Conservation (phyloP, 352 stramenopile species). For the Phytophthora ramorum region DNA sequence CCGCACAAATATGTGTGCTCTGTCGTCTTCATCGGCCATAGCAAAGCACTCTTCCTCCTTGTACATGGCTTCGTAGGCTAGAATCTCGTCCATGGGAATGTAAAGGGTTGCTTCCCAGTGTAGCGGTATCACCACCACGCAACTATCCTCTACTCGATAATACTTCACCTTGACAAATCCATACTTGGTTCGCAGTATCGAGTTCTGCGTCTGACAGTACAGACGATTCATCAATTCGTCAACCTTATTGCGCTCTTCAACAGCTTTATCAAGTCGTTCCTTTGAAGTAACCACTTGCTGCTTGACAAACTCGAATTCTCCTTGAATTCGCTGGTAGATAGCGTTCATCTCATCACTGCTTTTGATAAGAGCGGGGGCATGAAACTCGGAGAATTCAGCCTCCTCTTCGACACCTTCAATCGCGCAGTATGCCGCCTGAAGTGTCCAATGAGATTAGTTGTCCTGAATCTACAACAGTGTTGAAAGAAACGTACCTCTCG, state of each 20-base stretch:
- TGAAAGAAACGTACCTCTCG: constrained; percentile 40
- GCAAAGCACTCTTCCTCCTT: constrained; percentile 52
- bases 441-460: not conserved
- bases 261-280: constrained; percentile 27
- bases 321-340: constrained; percentile 45
- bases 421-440: constrained; percentile 49
- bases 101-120: constrained; percentile 66
- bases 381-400: constrained; percentile 75
- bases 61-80: constrained; percentile 50
- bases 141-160: constrained; percentile 62
- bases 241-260: constrained; percentile 21
- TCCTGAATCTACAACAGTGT: not conserved
- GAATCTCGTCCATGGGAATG: constrained; percentile 50
- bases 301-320: constrained; percentile 35
- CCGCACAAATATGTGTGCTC: constrained; percentile 24
- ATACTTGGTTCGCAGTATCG: constrained; percentile 53
- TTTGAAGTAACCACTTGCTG: constrained; percentile 19
- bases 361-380: constrained; percentile 65
- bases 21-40: constrained; percentile 57
- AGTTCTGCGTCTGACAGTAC: constrained; percentile 47
- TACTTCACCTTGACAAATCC: constrained; percentile 55
- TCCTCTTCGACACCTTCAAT: constrained; percentile 82
- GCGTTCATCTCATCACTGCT: constrained; percentile 66
- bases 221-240: constrained; percentile 45
- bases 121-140: constrained; percentile 49